Percentiles rank a stretch among this genome's conserved stretches.
These are phyloP conservation scores for Aspergillus fructus DNA, from an alignment of 2,329 filamentous ascomycete species.

Conservation along the genomic window DNA sequence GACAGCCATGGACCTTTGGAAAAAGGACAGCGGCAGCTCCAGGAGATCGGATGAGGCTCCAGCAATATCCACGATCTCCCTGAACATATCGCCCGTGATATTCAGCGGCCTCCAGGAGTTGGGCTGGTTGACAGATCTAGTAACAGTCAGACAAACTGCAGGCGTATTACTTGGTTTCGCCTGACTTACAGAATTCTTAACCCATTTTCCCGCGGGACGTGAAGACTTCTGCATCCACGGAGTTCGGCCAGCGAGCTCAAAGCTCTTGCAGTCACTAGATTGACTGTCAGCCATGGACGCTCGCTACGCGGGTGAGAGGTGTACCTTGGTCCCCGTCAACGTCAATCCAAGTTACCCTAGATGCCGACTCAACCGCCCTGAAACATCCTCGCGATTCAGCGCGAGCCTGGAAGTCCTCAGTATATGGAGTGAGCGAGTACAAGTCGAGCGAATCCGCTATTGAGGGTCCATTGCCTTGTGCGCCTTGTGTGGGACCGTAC, in stretches of 20 bases:
- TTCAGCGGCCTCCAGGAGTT: constrained; percentile 29
- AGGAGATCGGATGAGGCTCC: constrained; percentile 20
- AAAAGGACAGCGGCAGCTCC: constrained; percentile 26
- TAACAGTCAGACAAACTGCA: not conserved
- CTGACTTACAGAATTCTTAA: constrained; percentile 17
- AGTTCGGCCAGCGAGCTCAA: constrained; percentile 12
- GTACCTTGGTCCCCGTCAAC: constrained; percentile 8
- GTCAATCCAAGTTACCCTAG: constrained; percentile 14
- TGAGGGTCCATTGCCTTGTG: not conserved
- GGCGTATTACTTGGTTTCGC: too few relatives aligned
- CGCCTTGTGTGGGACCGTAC: not conserved
- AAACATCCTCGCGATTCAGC: constrained; percentile 14
- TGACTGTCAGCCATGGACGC: not conserved
- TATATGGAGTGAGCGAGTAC: constrained; percentile 14
- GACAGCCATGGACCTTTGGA: constrained; percentile 20
- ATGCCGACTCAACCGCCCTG: constrained; percentile 1
- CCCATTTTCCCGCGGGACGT: not conserved
- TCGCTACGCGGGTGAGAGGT: too few relatives aligned
- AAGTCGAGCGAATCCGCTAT: not conserved
- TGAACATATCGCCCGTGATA: constrained; percentile 23
- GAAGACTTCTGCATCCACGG: not conserved
- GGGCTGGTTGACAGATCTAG: constrained; percentile 26
- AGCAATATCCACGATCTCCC: constrained; percentile 18
- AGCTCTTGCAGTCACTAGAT: not conserved
- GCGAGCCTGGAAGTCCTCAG: constrained; percentile 7